Evolutionary conservation across 2,329 filamentous ascomycete genomes (phyloP).

Genomic region (Rhynchosporium graminicola): DNA sequence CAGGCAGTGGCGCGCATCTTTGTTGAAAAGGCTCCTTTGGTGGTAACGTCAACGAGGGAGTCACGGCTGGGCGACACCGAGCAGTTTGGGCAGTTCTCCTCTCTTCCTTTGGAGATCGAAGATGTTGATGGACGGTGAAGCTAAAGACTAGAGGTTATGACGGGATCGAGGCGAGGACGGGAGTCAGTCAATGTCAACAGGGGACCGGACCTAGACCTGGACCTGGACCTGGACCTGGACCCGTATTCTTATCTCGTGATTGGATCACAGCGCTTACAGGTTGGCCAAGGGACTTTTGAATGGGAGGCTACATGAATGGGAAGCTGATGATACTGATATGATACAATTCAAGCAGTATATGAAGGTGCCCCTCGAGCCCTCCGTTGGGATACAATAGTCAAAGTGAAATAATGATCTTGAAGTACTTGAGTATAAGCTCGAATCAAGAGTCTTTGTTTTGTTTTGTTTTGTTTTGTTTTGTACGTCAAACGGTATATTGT

Average conservation of each 20-base stretch:
- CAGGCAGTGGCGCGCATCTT: slow-evolving; percentile 33
- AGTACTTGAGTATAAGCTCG: not conserved
- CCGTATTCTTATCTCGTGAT: slow-evolving; percentile 29
- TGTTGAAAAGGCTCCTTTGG: slow-evolving; percentile 19
- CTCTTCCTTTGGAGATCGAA: slow-evolving; percentile 18
- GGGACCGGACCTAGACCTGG: slow-evolving; percentile 3
- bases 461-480: not conserved
- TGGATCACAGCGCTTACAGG: slow-evolving; percentile 32
- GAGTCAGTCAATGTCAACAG: slow-evolving; percentile 28
- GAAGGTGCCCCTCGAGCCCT: not conserved
- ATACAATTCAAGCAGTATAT: not conserved
- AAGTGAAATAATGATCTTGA: not conserved
- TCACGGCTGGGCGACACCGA: not conserved
- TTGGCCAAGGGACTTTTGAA: not conserved
- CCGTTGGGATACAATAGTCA: not conserved
- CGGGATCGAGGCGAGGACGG: slow-evolving; percentile 2
- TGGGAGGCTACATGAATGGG: not conserved
- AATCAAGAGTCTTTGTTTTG: not conserved
- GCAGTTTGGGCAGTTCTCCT: not conserved
- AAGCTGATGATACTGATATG: not conserved
- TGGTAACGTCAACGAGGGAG: not conserved
- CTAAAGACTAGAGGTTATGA: not conserved
- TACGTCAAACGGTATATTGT: not conserved
- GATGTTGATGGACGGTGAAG: slow-evolving; percentile 12
- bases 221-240: not conserved